Base-by-base conservation (phyloP, 306 rosid species). In the Comarum palustre region DNA sequence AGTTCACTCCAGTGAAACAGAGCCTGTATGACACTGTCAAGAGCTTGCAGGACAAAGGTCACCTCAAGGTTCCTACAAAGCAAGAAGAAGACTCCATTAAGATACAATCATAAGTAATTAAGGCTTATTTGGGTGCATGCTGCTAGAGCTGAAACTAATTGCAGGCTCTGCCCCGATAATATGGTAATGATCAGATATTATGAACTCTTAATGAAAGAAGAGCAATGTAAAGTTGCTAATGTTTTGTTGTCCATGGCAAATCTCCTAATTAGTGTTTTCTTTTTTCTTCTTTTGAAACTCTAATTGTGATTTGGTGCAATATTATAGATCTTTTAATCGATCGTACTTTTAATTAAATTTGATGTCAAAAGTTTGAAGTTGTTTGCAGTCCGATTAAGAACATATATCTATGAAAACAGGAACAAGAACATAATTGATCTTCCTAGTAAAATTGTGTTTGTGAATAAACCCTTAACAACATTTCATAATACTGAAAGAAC, bases 31-130 rank as follows among this genome's bases (percentile, higher is more conserved):
- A 94, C 9, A 89, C 97, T 4, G 97, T 94, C 31, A 94, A 72
- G 88, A 85, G 87, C 79, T 81, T 94, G 51, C 98, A 88, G 75
- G 90, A 94, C 70, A 91, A 88, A 66, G 98, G 98, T 22, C 91
- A 85, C 82, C 89, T 94, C 84, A 74, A 88, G 65, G 34, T 77
- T 3, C 89, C 80, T 5, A 19, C 81, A 15, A 82, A 75, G 39
- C 50, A 42, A 72, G 74, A 81, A 46, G 61, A 76, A 69, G 82
- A 90, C 25, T 78, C 89, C 38, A 16, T 80, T 63, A 66, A 72
- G 72, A 75, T 80, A 58, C 70, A 71, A 46, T 75, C 79, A n/a
- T 79, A 54, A 45, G 6, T 45, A 29, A 29, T 29, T 29, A 8
- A 14, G 1, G 19, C 29, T 34, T 36, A 4, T 25, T 19, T 25